Conservation (phyloP, 1,284 basidiomycete species). For the Heterobasidion occidentale region DNA sequence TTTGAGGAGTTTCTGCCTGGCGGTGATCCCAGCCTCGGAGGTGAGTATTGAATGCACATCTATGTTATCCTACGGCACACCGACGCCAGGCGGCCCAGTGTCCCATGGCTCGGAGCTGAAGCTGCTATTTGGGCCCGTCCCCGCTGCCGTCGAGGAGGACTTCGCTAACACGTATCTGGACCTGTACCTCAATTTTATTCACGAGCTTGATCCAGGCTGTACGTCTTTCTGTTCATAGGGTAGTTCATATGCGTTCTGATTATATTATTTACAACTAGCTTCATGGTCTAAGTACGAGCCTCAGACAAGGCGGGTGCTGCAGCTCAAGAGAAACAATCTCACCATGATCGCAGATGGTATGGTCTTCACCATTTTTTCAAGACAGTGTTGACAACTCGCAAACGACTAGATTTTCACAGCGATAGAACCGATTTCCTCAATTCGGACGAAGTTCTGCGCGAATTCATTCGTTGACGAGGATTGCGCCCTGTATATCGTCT, state of each 20-base stretch:
- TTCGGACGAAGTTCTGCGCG: background rate
- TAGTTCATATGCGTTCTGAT: background rate
- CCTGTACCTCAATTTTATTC: conserved; percentile 17
- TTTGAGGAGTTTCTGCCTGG: conserved; percentile 48
- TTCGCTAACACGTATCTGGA: conserved; percentile 14
- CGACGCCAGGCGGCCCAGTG: conserved; percentile 1
- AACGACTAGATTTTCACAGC: background rate
- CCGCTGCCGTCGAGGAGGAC: conserved; percentile 7
- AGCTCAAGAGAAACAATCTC: conserved; percentile 17
- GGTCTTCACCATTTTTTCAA: background rate
- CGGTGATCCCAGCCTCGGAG: conserved; percentile 30
- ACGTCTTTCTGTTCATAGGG: background rate
- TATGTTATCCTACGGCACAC: background rate
- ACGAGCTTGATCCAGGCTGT: conserved; percentile 16
- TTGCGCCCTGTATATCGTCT: too few species aligned
- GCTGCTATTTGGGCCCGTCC: conserved; percentile 15
- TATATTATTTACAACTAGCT: background rate
- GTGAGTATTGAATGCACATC: conserved; percentile 10
- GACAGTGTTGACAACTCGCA: background rate
- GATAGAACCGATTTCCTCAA: background rate
- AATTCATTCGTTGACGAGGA: background rate
- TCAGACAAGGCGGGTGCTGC: conserved; percentile 12
- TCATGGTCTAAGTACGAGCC: conserved; percentile 14
- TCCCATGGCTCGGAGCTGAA: conserved; percentile 13
- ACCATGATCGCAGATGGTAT: conserved; percentile 17